phyloP scores from a whole-genome alignment of 768 basidiomycete genomes.

The Galerina marginata region DNA sequence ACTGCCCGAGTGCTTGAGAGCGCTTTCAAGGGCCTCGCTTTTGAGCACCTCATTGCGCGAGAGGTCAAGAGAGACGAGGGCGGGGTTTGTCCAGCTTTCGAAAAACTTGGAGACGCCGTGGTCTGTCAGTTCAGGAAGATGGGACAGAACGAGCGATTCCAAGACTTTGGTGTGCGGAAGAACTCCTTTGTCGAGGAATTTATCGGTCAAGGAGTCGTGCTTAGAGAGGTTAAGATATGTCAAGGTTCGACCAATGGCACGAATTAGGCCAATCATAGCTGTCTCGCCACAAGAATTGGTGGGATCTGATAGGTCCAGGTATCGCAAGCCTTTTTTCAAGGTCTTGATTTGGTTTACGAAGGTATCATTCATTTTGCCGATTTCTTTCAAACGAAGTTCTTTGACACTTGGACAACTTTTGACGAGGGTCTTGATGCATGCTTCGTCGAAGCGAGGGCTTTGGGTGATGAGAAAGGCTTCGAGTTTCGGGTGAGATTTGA shows the following conservation, averaged over 20 bases:
- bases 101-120: conserved; percentile 76
- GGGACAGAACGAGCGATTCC: conserved; percentile 55
- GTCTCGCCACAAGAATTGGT: conserved; percentile 57
- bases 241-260: conserved; percentile 57
- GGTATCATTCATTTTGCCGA: conserved; percentile 71
- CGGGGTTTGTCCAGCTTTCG: conserved; percentile 55
- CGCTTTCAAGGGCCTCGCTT: conserved; percentile 56
- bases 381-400: conserved; percentile 80
- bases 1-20: conserved; percentile 72
- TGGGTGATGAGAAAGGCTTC: conserved; percentile 81
- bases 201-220: conserved; percentile 65
- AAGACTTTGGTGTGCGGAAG: conserved; percentile 52
- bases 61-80: conserved; percentile 60
- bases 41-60: conserved; percentile 65
- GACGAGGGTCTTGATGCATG: conserved; percentile 66
- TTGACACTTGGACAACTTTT: conserved; percentile 55
- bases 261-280: conserved; percentile 61
- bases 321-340: conserved; percentile 46
- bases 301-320: conserved; percentile 75
- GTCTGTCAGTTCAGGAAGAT: conserved; percentile 70
- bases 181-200: conserved; percentile 66
- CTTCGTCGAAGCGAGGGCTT: conserved; percentile 82
- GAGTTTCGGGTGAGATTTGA: conserved; percentile 66
- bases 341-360: conserved; percentile 61
- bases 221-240: conserved; percentile 73